These are phyloP conservation scores for Pseudogymnoascus sp. DNA, from an alignment of 2,329 filamentous ascomycete species.

Conservation along the genomic window DNA sequence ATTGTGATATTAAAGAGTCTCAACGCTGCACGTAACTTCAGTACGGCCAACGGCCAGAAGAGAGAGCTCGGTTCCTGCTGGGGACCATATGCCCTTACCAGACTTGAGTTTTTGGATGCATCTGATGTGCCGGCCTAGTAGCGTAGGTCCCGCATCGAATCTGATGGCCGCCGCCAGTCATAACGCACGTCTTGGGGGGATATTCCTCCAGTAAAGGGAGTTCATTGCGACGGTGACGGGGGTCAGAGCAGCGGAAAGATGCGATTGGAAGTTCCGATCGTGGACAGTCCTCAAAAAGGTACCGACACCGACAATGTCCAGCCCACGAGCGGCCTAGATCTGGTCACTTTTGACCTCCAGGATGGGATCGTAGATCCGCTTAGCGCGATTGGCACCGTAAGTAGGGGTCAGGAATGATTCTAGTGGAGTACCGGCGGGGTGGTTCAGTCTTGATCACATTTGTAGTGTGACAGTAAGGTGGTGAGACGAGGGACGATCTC, in stretches of 20 bases:
- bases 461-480: neutral
- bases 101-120: neutral
- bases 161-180: neutral
- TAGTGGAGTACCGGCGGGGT: neutral
- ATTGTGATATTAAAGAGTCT: neutral
- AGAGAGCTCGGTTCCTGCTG: neutral
- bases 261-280: neutral
- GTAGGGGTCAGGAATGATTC: neutral
- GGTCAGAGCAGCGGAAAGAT: neutral
- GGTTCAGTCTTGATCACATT: neutral
- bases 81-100: neutral
- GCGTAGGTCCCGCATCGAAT: neutral
- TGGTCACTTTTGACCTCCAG: neutral
- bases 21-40: neutral
- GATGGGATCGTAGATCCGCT: neutral
- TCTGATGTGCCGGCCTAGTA: conserved; percentile 1
- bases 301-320: neutral
- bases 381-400: neutral
- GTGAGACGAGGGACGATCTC: neutral
- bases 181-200: neutral
- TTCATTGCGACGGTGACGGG: neutral
- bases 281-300: neutral
- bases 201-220: neutral
- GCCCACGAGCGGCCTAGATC: neutral
- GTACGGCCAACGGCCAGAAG: neutral